phyloP scores from a whole-genome alignment of 202 grass and related monocot genomes.

The Panicum hallii region DNA sequence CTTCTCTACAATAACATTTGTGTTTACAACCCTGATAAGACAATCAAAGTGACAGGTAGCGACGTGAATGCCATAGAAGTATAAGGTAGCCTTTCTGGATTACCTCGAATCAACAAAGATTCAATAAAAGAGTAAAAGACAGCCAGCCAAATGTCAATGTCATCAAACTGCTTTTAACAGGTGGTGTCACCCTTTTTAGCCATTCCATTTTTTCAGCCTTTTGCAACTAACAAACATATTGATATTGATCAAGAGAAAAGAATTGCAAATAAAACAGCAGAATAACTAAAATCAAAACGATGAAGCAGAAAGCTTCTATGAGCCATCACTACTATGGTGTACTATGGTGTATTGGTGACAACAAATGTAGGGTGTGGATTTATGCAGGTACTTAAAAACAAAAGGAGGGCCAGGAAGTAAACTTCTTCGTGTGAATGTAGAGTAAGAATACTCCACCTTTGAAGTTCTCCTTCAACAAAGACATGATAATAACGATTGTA shows the following conservation, averaged over 20 bases:
- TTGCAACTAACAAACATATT: constrained; percentile 11
- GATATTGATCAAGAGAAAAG: not conserved
- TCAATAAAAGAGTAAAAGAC: constrained; percentile 10
- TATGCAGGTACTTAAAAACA: constrained; percentile 7
- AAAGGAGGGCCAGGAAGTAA: not conserved
- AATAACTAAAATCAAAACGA: constrained; percentile 3
- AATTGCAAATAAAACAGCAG: not conserved
- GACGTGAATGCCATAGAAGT: not conserved
- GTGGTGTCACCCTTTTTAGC: not conserved
- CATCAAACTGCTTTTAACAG: not conserved
- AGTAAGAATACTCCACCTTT: constrained; percentile 62
- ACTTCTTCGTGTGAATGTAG: not conserved
- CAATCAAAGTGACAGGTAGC: constrained; percentile 17
- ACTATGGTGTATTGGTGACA: not conserved
- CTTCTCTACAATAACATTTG: not conserved
- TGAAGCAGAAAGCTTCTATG: constrained; percentile 14
- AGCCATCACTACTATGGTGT: constrained; percentile 23
- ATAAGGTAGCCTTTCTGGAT: not conserved
- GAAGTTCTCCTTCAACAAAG: constrained; percentile 97
- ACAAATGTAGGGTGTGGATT: constrained; percentile 13
- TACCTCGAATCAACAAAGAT: constrained; percentile 13
- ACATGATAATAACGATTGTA: constrained; percentile 98
- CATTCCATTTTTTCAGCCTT: not conserved
- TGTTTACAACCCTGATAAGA: not conserved
- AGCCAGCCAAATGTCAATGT: not conserved